Evolutionary conservation across 192 early-diverging fungal species (phyloP).

Genomic region (Gonapodya sp.): DNA sequence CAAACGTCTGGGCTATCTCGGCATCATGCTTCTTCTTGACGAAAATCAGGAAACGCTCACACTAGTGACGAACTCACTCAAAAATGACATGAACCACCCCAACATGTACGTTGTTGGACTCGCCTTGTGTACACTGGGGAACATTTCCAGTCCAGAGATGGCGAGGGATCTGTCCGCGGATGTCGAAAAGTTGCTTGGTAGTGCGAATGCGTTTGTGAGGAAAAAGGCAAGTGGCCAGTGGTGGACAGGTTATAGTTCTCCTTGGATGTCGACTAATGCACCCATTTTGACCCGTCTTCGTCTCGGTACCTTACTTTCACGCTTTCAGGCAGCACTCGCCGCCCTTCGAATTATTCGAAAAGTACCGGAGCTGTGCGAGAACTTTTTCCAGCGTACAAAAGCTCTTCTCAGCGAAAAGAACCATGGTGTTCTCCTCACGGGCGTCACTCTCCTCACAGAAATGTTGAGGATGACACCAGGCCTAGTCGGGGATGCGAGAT

Average conservation of each 20-base stretch:
- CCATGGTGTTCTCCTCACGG: constrained; percentile 90
- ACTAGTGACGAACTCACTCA: constrained; percentile 93
- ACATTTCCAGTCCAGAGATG: constrained; percentile 95
- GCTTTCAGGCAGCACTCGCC: constrained; percentile 71
- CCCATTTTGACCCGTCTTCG: no score
- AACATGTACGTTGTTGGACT: constrained; percentile 97
- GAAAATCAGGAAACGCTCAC: constrained; percentile 97
- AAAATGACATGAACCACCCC: constrained; percentile 92
- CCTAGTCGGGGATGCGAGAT: constrained; percentile 56
- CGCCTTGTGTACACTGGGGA: constrained; percentile 90
- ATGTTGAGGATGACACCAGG: constrained; percentile 69
- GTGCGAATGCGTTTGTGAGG: constrained; percentile 85
- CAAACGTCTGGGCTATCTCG: constrained; percentile 96
- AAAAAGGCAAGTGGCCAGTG: constrained; percentile 67
- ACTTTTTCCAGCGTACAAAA: constrained; percentile 66
- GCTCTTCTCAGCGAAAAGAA: constrained; percentile 81
- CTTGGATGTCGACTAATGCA: no score
- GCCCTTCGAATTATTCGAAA: constrained; percentile 85
- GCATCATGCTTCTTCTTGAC: constrained; percentile 93
- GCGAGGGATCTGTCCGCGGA: constrained; percentile 86
- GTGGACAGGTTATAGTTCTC: neutral
- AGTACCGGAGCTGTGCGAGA: constrained; percentile 84
- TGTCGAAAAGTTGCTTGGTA: constrained; percentile 83
- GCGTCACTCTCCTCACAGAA: constrained; percentile 78
- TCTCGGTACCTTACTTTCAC: no score